Conservation (phyloP, 164 flowering plant genomes). For the Chloranthus sessilifolius region DNA sequence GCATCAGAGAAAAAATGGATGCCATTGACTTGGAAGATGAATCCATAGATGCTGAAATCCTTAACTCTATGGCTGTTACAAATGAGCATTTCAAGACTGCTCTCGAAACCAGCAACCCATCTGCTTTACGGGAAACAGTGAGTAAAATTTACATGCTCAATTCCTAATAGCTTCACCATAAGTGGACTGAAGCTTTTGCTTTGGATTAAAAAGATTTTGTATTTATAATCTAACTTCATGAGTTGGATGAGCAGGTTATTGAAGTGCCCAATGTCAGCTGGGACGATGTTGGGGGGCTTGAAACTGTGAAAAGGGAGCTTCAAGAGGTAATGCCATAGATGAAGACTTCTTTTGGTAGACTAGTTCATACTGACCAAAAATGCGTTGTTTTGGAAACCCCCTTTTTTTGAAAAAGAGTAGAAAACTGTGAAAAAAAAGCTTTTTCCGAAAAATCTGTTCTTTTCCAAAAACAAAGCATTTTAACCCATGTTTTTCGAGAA, state of each 20-base stretch:
- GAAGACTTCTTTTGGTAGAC: no score
- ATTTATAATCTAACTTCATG: not conserved
- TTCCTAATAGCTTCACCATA: not conserved
- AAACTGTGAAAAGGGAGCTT: constrained; percentile 75
- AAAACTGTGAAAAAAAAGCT: no score
- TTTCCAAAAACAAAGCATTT: no score
- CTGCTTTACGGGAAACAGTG: constrained; percentile 48
- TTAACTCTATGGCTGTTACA: constrained; percentile 74
- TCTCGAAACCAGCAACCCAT: constrained; percentile 71
- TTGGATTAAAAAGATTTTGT: not conserved
- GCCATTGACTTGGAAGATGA: constrained; percentile 80
- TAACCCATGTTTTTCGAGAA: no score
- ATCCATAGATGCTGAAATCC: constrained; percentile 67
- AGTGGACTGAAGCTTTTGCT: not conserved
- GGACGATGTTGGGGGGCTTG: constrained; percentile 81
- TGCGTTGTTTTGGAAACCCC: no score
- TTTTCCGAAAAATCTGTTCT: no score
- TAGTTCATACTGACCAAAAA: no score
- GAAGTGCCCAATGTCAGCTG: constrained; percentile 77
- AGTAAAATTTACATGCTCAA: no score
- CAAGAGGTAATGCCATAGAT: constrained; percentile 48
- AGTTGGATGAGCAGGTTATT: constrained; percentile 42
- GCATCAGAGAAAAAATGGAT: constrained; percentile 81
- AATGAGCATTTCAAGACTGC: constrained; percentile 73
- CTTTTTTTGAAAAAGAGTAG: no score